Base-by-base conservation (phyloP, 441 rosid genomes). In the Cnidoscolus chayamansa region DNA sequence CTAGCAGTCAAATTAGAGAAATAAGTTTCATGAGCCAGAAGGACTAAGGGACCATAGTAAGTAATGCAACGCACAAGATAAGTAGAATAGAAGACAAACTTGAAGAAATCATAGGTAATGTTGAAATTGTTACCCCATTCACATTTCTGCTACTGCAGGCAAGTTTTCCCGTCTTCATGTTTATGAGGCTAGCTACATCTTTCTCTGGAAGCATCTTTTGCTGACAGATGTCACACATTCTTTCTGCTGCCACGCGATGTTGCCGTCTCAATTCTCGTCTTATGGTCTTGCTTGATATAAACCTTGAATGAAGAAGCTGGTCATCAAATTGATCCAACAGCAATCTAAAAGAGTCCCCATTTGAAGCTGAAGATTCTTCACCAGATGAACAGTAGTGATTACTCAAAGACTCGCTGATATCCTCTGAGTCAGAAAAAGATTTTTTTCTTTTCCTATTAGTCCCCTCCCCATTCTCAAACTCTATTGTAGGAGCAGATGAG, bases 171-270 rank as follows among this genome's bases (percentile, higher is more conserved):
- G 98, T 89, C 87, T 87, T 91, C 81, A 68, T 25, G 73, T 91
- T 95, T 70, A 91, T 56, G 40, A 95, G 89, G 49, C 96, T 81
- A 12, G 98, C 96, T 13, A 88, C 95, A 70, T 95, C 92, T 78
- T 93, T 93, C 74, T 82, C 90, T 11, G 91, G 96, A 66, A 95
- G 94, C 83, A 95, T 88, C 85, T 91, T 93, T 32, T 90, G 98
- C 80, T 87, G 93, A 81, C 97, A 95, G 73, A 95, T 88, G 77
- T 89, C 97, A 30, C 99, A 95, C 87, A 87, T 83, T 81, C 88
- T 87, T 77, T 90, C 98, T 43, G 97, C 89, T 43, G 93, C 94
- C 73, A 87, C 77, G 59, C 87, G 87, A 67, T 90, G 95, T 66
- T 90, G 96, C 78, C 82, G 83, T 79, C 99, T 89, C 78, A 93